These are phyloP conservation scores for Suillus americanus DNA, from an alignment of 768 basidiomycete species.

Conservation along the genomic window DNA sequence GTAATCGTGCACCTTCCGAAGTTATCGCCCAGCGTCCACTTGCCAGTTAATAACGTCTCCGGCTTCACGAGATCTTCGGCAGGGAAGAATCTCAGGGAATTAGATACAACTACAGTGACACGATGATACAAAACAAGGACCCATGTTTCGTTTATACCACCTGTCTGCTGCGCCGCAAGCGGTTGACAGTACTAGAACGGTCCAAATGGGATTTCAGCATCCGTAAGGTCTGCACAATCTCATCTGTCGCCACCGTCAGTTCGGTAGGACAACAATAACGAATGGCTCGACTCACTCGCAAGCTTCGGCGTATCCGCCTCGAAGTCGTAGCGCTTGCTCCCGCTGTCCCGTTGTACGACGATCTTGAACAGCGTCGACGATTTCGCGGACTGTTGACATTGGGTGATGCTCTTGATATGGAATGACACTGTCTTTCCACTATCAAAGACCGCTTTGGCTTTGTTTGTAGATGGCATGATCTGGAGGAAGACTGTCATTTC, in stretches of 20 bases:
- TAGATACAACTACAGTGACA: not conserved
- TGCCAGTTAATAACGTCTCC: not conserved
- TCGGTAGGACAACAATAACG: not conserved
- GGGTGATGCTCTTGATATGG: constrained; percentile 83
- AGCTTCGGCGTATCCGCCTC: constrained; percentile 87
- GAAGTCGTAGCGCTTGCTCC: constrained; percentile 93
- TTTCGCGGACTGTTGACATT: constrained; percentile 82
- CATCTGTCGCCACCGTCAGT: constrained; percentile 40
- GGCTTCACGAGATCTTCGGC: not conserved
- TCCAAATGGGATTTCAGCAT: constrained; percentile 64
- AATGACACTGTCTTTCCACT: constrained; percentile 90
- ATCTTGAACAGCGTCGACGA: constrained; percentile 85
- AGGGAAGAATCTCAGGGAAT: not conserved
- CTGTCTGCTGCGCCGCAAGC: constrained; percentile 62
- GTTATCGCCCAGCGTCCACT: not conserved
- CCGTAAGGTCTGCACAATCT: constrained; percentile 76
- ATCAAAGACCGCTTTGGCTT: constrained; percentile 80
- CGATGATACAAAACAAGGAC: not conserved
- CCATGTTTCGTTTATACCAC: constrained; percentile 34
- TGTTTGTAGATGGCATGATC: constrained; percentile 88
- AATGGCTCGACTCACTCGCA: constrained; percentile 54
- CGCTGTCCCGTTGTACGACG: constrained; percentile 69
- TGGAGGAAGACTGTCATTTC: constrained; percentile 28
- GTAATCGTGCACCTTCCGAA: not conserved
- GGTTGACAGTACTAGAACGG: constrained; percentile 60